Evolutionary conservation across 2,329 filamentous ascomycete species (phyloP).

Genomic region (Metarhizium sp.): DNA sequence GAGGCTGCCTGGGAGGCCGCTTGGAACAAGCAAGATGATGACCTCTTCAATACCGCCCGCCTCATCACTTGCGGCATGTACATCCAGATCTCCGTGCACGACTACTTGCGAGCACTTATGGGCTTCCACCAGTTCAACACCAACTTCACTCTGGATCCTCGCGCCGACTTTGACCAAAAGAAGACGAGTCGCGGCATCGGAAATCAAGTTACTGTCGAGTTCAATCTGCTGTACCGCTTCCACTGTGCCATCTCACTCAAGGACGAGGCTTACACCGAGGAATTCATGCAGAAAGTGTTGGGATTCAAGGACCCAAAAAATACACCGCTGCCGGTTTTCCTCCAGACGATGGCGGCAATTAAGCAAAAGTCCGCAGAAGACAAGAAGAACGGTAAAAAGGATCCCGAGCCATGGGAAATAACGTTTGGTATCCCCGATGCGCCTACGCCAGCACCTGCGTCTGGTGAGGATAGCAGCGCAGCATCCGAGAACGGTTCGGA

Average conservation of each 20-base stretch:
- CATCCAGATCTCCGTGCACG: slow-evolving; percentile 36
- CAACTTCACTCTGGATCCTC: slow-evolving; percentile 44
- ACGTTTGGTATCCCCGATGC: too few relatives aligned
- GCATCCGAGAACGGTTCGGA: too few relatives aligned
- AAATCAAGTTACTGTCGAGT: slow-evolving; percentile 25
- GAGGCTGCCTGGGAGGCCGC: too few relatives aligned
- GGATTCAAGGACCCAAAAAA: background rate
- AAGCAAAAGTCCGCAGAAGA: too few relatives aligned
- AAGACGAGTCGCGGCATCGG: slow-evolving; percentile 18
- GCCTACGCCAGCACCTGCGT: too few relatives aligned
- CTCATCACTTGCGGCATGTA: slow-evolving; percentile 46
- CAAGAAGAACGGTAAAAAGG: too few relatives aligned
- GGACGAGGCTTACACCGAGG: slow-evolving; percentile 22
- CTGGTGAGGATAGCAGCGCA: too few relatives aligned
- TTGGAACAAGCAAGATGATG: slow-evolving; percentile 18
- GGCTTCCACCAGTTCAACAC: slow-evolving; percentile 44
- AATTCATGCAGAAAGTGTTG: slow-evolving; percentile 9
- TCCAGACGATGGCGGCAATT: too few relatives aligned
- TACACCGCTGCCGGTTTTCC: too few relatives aligned
- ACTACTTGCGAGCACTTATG: slow-evolving; percentile 25
- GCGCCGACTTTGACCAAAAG: slow-evolving; percentile 13
- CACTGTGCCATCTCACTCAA: slow-evolving; percentile 20
- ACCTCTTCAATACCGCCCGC: slow-evolving; percentile 29
- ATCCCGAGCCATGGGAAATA: too few relatives aligned
- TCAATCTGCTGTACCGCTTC: slow-evolving; percentile 26